These are phyloP conservation scores for Yamadazyma taylorii DNA, from an alignment of 1,139 yeast species.

Conservation along the genomic window DNA sequence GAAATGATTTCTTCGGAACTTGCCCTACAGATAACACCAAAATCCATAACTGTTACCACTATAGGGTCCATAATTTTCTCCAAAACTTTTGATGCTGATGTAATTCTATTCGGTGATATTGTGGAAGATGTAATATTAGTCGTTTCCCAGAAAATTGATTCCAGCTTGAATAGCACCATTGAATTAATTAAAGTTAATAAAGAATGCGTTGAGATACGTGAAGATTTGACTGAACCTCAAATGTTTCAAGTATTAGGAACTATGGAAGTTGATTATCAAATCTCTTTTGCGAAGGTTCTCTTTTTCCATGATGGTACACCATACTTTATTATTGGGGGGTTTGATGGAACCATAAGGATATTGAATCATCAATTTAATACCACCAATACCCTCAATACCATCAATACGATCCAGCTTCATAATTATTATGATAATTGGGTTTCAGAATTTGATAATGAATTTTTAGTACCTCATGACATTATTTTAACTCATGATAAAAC, in stretches of 20 bases:
- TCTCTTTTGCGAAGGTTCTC: conserved; percentile 22
- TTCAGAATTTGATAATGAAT: neutral
- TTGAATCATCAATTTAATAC: conserved; percentile 24
- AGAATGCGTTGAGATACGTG: neutral
- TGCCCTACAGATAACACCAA: conserved; percentile 29
- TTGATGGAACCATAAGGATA: conserved; percentile 18
- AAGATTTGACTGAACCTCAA: neutral
- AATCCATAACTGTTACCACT: conserved; percentile 25
- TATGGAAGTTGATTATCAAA: conserved; percentile 14
- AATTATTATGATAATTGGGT: neutral
- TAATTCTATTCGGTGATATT: conserved; percentile 19
- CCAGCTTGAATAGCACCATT: neutral
- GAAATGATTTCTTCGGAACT: conserved; percentile 7
- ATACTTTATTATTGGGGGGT: conserved; percentile 20
- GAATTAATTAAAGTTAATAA: conserved; percentile 3
- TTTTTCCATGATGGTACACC: conserved; percentile 4
- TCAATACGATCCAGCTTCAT: no score
- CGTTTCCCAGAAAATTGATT: conserved; percentile 15
- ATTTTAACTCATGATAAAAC: conserved; percentile 3
- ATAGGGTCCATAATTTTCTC: conserved; percentile 13
- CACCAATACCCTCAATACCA: conserved; percentile 9
- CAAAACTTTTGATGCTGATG: conserved; percentile 10
- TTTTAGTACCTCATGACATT: conserved; percentile 22
- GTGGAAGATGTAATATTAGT: conserved; percentile 14
- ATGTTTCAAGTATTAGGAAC: conserved; percentile 6